phyloP scores from a whole-genome alignment of 192 early-diverging fungal species.

The Coemansia sp. region DNA sequence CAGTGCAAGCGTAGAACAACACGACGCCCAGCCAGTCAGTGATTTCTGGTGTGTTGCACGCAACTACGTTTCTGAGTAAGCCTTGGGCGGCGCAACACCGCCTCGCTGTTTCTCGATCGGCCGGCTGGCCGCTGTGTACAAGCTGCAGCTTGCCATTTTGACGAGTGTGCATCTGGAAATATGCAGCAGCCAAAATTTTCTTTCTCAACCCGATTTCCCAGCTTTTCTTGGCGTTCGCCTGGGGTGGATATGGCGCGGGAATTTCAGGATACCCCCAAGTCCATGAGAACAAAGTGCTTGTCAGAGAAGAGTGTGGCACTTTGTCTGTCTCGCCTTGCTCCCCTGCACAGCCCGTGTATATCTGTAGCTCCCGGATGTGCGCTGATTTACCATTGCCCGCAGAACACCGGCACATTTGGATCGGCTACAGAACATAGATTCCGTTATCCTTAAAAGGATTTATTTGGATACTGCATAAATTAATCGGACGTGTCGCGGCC shows the following conservation, averaged over 20 bases:
- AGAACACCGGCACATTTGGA: slow-evolving; percentile 4
- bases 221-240: neutral
- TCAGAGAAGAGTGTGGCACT: neutral
- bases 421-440: slow-evolving; percentile 4
- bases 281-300: neutral
- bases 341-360: neutral
- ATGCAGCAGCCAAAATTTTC: neutral
- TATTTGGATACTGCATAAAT: slow-evolving; percentile 37
- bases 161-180: neutral
- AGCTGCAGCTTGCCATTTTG: neutral
- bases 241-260: neutral
- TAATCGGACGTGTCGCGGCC: slow-evolving; percentile 16
- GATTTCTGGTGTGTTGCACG: no score
- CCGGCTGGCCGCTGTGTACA: no score
- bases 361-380: neutral
- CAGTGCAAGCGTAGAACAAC: no score
- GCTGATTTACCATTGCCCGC: neutral
- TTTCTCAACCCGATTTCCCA: no score
- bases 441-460: slow-evolving; percentile 10
- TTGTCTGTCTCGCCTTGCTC: neutral
- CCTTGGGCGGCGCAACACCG: no score
- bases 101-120: no score
- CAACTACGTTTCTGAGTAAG: no score
- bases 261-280: slow-evolving; percentile 1
- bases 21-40: no score